Base-by-base conservation (phyloP, 1,139 yeast species). In the Taphrina deformans region DNA sequence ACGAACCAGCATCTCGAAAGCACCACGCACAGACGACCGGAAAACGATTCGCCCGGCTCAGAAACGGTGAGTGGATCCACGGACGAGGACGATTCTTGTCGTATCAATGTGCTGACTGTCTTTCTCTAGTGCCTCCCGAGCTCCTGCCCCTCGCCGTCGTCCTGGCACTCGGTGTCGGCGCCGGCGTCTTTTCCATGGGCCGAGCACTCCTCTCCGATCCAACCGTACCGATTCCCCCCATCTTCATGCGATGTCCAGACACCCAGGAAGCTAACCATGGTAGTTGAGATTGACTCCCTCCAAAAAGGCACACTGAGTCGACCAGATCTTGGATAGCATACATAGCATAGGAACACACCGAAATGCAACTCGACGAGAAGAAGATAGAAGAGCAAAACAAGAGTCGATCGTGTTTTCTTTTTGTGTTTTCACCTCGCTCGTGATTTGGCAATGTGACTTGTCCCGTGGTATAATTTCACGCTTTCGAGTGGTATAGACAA, bases 131-230 rank as follows among this genome's bases (percentile, higher is more conserved):
- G 16, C 63, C 63, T 12, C 56, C 63, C 6, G 63, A 59, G 41
- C 26, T 59, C 29, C 33, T 59, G 29, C 63, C 63, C 12, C 56
- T 59, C 48, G 63, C 63, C 24, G 63, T 53, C n/a, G 63, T 59
- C 14, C 63, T 59, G 29, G 63, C 63, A 12, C 63, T 59, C 23
- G 63, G 63, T 50, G 63, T 59, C 44, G 63, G 63, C 27, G 63
- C 63, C 40, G 63, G 55, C 50, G 40, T 59, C 51, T 59, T 59
- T 33, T 50, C 56, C 50, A 59, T 59, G 63, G 63, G 63, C 51
- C 63, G 63, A 24, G 63, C 63, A 4, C 51, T 59, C 40, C 33
- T 59, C 16, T 44, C 63, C 29, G 63, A 59, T 21, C 63, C 63
- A 9, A 59, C 63, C 12, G 63, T 59, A 48, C 41, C 55, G 24